Evolutionary conservation across 139 green algal genomes (phyloP), one percentile per base, ranked within the genome.

Genomic region (Diplosphaera chodatii): DNA sequence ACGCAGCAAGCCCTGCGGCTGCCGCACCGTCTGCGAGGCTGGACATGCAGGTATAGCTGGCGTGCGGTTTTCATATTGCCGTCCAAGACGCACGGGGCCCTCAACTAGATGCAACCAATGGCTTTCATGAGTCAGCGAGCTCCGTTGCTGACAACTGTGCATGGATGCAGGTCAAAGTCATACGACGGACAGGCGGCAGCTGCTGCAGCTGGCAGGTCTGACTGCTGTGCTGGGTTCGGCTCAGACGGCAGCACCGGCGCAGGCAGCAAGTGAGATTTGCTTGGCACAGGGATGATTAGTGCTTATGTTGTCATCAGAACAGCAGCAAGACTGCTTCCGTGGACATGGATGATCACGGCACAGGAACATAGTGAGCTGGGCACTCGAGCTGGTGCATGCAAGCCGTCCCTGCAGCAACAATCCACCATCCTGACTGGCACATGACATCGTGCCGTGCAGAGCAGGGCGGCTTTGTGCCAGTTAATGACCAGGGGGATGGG

Each of bases 401-500:
- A n/a, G 25, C 68, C 40, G 34, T 4, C 3, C 2, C 16, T 62
- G 37, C 63, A 71, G 62, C 32, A 6, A 29, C 70, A 18, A 32
- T 15, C 28, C 32, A 21, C 37, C 37, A 59, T 59, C 16, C 8
- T 59, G 48, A 59, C 16, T 69, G 21, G 81, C 74, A 30, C 75
- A 77, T 27, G 37, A 69, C 29, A 84, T 83, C 30, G 80, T 76
- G 30, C 91, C 90, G 16, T 25, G 48, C 48, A 59, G 48, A 59
- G 48, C 48, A 59, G 16, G 48, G 48, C 48, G 48, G 48, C 48
- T 98, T 93, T 75, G 84, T 81, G 48, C 66, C 85, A 0, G 79
- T 94, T 16, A 88, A 93, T 76, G 94, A 99, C 80, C 21, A 82
- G 16, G 78, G 87, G 22, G 92, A 99, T 71, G 83, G 84, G 33